phyloP scores from a whole-genome alignment of 352 stramenopile species.

The Phytophthora tubulina region DNA sequence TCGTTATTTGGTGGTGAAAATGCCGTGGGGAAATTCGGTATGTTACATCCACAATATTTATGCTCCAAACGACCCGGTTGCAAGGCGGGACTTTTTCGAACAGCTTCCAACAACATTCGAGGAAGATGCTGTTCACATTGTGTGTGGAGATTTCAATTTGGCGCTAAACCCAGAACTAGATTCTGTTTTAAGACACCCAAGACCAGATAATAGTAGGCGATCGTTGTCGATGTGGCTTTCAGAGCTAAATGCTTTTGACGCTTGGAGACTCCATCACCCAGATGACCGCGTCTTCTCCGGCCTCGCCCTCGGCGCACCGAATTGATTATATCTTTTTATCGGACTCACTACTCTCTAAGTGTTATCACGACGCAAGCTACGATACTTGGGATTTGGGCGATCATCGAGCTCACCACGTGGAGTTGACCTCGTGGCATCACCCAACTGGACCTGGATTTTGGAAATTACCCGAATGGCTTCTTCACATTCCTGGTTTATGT shows the following conservation, averaged over 20 bases:
- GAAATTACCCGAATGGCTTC: slow-evolving; percentile 16
- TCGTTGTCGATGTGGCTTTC: not conserved
- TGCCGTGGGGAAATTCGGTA: not conserved
- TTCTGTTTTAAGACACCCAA: not conserved
- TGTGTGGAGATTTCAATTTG: slow-evolving; percentile 12
- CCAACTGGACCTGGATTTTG: slow-evolving; percentile 15
- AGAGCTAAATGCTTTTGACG: slow-evolving; percentile 8
- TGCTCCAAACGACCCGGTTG: slow-evolving; percentile 10
- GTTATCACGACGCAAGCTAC: not conserved
- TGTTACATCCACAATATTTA: slow-evolving; percentile 23
- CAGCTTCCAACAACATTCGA: slow-evolving; percentile 3
- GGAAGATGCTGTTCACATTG: slow-evolving; percentile 1
- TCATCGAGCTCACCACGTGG: slow-evolving; percentile 16
- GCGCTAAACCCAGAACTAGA: not conserved
- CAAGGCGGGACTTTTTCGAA: slow-evolving; percentile 5
- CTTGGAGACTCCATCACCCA: slow-evolving; percentile 17
- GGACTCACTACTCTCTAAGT: not conserved
- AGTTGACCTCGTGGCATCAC: slow-evolving; percentile 22
- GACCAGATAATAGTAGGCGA: not conserved
- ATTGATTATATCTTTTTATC: slow-evolving; percentile 24
- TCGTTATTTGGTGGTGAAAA: not conserved
- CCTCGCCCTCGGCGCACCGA: slow-evolving; percentile 3
- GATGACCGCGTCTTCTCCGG: not conserved
- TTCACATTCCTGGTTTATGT: slow-evolving; percentile 1
- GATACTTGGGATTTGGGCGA: slow-evolving; percentile 7